Evolutionary conservation across 768 basidiomycete genomes (phyloP).

Genomic region (Tricholoma sp.): DNA sequence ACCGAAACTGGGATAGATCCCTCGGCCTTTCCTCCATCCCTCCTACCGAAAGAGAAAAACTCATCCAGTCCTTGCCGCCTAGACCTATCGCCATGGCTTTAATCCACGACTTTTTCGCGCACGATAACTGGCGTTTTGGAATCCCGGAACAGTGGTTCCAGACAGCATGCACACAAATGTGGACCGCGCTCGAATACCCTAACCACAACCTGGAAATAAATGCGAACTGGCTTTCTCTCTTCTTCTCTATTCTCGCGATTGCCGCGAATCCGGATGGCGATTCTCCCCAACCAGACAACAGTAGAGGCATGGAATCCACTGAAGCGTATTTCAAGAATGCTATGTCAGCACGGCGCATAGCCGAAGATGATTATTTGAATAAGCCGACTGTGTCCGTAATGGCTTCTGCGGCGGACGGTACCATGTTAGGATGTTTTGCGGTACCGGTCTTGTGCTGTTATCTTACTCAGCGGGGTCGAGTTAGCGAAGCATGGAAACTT

Average conservation of each 20-base stretch:
- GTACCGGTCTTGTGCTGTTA: conserved; percentile 40
- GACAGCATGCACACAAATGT: conserved; percentile 39
- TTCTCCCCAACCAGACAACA: too few relatives aligned
- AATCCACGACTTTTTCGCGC: conserved; percentile 35
- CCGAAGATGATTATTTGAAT: conserved; percentile 39
- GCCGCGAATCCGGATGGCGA: conserved; percentile 19
- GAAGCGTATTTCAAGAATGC: conserved; percentile 37
- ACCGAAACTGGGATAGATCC: conserved; percentile 15
- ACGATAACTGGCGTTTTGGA: conserved; percentile 47
- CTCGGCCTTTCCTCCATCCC: conserved; percentile 11
- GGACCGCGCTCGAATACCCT: conserved; percentile 33
- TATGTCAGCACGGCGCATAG: conserved; percentile 39
- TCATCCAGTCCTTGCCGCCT: conserved; percentile 31
- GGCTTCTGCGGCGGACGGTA: conserved; percentile 40
- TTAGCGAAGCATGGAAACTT: conserved; percentile 47
- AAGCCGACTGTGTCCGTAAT: conserved; percentile 28
- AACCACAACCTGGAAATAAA: conserved; percentile 35
- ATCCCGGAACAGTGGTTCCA: conserved; percentile 47
- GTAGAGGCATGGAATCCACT: conserved; percentile 5
- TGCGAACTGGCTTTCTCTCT: conserved; percentile 44
- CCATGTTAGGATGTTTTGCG: conserved; percentile 41
- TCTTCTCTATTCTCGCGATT: conserved; percentile 42
- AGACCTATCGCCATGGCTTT: conserved; percentile 29
- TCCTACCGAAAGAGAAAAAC: conserved; percentile 16
- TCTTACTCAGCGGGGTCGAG: conserved; percentile 40